These are phyloP conservation scores for Boletus sp. DNA, from an alignment of 768 basidiomycete genomes.

Conservation along the genomic window DNA sequence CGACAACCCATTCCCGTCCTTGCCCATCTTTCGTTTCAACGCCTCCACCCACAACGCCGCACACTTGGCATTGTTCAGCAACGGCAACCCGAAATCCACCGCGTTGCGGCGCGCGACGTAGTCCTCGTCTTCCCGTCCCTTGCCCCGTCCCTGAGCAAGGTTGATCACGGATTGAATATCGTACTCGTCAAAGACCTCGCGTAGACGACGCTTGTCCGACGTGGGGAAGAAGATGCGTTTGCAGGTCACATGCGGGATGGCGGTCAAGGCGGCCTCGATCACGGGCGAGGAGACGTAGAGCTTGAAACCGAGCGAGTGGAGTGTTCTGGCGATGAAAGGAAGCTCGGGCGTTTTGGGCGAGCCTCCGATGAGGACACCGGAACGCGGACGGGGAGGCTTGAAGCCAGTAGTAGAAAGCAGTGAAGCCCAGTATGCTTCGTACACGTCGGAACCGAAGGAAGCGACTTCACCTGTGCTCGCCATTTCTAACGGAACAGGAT, in stretches of 20 bases:
- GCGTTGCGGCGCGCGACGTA: slow-evolving; percentile 97
- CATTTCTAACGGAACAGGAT: slow-evolving; percentile 63
- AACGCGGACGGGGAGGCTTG: slow-evolving; percentile 80
- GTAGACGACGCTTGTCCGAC: slow-evolving; percentile 92
- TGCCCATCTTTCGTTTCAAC: slow-evolving; percentile 78
- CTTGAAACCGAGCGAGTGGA: slow-evolving; percentile 90
- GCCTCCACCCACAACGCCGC: slow-evolving; percentile 91
- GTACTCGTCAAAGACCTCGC: slow-evolving; percentile 90
- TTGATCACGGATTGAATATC: slow-evolving; percentile 96
- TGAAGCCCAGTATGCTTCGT: slow-evolving; percentile 96
- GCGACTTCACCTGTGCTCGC: slow-evolving; percentile 98
- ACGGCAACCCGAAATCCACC: slow-evolving; percentile 91
- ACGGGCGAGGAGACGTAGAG: slow-evolving; percentile 82
- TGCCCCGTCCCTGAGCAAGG: slow-evolving; percentile 77
- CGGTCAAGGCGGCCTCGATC: slow-evolving; percentile 81
- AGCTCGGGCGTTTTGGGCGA: slow-evolving; percentile 88
- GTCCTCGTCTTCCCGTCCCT: slow-evolving; percentile 82
- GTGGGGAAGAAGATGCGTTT: slow-evolving; percentile 96
- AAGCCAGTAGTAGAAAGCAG: slow-evolving; percentile 95
- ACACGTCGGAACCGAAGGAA: slow-evolving; percentile 87
- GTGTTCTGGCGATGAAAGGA: slow-evolving; percentile 71
- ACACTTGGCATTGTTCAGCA: slow-evolving; percentile 87
- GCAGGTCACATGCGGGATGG: slow-evolving; percentile 70
- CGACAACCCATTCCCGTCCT: slow-evolving; percentile 60
- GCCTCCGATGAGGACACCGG: slow-evolving; percentile 91